Evolutionary conservation across 192 early-diverging fungal species (phyloP).

Genomic region (Podila epicladia): DNA sequence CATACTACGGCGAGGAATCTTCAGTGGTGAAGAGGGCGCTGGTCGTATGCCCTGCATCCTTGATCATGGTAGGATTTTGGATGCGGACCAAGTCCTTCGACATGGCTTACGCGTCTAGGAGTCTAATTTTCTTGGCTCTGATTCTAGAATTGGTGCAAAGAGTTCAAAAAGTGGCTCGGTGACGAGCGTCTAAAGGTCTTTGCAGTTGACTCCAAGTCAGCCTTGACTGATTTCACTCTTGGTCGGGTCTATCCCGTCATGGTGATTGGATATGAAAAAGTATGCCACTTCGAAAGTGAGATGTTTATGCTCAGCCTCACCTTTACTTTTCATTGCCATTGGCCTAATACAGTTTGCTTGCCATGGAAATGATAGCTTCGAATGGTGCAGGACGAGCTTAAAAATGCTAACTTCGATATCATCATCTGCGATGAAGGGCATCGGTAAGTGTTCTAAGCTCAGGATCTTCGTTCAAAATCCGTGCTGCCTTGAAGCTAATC

Average conservation of each 20-base stretch:
- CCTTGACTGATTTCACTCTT: constrained; percentile 53
- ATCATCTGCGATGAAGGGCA: constrained; percentile 42
- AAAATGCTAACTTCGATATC: constrained; percentile 42
- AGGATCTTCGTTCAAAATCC: constrained; percentile 3
- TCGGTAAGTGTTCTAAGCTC: not conserved
- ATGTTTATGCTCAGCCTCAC: not conserved
- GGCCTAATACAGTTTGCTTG: not conserved
- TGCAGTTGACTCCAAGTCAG: constrained; percentile 55
- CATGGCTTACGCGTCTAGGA: too few species aligned
- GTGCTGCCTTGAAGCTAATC: not conserved
- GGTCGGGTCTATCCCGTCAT: constrained; percentile 58
- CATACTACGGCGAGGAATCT: constrained; percentile 47
- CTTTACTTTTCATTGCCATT: too few species aligned
- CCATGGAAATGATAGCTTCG: constrained; percentile 22
- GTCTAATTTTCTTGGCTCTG: not conserved
- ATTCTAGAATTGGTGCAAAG: constrained; percentile 58
- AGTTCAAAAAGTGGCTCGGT: constrained; percentile 66
- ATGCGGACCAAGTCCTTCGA: too few species aligned
- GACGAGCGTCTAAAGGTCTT: constrained; percentile 55
- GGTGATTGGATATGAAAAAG: constrained; percentile 63
- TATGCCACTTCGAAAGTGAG: not conserved
- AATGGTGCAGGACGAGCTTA: constrained; percentile 40
- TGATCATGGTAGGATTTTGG: constrained; percentile 39
- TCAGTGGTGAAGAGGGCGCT: constrained; percentile 47
- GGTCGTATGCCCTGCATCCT: constrained; percentile 58